Conservation (phyloP, 1,284 basidiomycete species). For the Cystobasidium slooffiae region DNA sequence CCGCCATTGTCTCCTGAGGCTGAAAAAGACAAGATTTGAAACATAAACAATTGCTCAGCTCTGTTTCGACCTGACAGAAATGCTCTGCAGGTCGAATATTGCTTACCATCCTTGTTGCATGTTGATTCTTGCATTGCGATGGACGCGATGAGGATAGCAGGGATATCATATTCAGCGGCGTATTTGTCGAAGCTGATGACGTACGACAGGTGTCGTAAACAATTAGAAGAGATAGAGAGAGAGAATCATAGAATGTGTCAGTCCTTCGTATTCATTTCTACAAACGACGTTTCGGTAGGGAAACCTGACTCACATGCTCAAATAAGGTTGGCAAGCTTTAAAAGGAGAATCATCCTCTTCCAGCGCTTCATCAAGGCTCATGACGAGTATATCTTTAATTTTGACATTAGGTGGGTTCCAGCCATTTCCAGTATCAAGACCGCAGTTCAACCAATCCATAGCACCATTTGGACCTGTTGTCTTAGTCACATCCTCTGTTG, state of each 20-base stretch:
- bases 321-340: slow-evolving; percentile 65
- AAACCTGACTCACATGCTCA: slow-evolving; percentile 55
- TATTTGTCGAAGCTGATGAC: slow-evolving; percentile 65
- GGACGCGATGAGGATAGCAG: slow-evolving; percentile 73
- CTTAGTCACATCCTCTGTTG: slow-evolving; percentile 62
- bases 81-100: neutral
- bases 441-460: slow-evolving; percentile 79
- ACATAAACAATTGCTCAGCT: neutral
- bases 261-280: too few relatives aligned
- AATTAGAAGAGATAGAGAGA: neutral
- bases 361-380: slow-evolving; percentile 64
- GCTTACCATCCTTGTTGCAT: slow-evolving; percentile 66
- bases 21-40: neutral
- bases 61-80: neutral
- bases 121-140: slow-evolving; percentile 81
- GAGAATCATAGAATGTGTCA: too few relatives aligned
- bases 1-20: slow-evolving; percentile 70
- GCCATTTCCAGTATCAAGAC: slow-evolving; percentile 25
- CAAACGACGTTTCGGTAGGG: neutral
- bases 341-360: slow-evolving; percentile 65
- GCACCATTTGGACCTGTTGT: slow-evolving; percentile 72
- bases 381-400: slow-evolving; percentile 63
- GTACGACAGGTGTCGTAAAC: neutral
- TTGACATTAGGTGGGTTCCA: slow-evolving; percentile 43
- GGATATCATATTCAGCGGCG: slow-evolving; percentile 61